Base-by-base conservation (phyloP, 495 filamentous ascomycete species). In the Aspergillus kassunensis region DNA sequence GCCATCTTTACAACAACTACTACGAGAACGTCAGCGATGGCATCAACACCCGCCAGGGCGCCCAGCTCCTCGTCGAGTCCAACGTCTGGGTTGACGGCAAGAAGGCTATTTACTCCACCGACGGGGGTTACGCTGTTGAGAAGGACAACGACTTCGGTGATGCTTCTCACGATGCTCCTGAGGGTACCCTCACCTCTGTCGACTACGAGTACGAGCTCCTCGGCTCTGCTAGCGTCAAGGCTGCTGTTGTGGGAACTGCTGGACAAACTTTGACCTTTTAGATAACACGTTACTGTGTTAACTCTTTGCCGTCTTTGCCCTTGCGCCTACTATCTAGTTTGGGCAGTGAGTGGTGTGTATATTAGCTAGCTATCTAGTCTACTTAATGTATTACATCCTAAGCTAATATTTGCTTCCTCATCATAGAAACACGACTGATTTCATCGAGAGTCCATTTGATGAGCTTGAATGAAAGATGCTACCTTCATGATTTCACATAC, bases 41-140 rank as follows among this genome's bases (percentile, higher is more conserved):
- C 16, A 80, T 88, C 70, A 84, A 89, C 70, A 80, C 81, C 15
- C 79, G 85, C 34, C 64, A 81, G 45, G 83, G 82, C 25, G 85
- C 84, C 12, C 81, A 87, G 67, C 57, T 85, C 2, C 68, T 86
- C 12, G 78, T 85, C 34, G 73, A 87, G 71, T 79, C 74, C 49
- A 85, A 77, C 59, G 64, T 63, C n/a, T 61, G 64, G 16, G 61
- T 59, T 24, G 67, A 69, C 34, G 69, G 79, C 56, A 45, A 34
- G 27, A 45, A 45, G 43, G 64, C 75, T 1, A 70, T 87, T 23
- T 80, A 80, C 62, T 75, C 73, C 23, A 73, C 69, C n/a, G 77
- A 87, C 49, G 75, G 64, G n/a, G 74, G 77, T 6, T 73, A 73
- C 58, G 75, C 75, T 12, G 71, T 82, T 23, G 69, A 71, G 10